Evolutionary conservation across 108 stramenopile species (phyloP), one percentile per base, ranked within the genome.

Genomic region (Skeletonema menzelii): DNA sequence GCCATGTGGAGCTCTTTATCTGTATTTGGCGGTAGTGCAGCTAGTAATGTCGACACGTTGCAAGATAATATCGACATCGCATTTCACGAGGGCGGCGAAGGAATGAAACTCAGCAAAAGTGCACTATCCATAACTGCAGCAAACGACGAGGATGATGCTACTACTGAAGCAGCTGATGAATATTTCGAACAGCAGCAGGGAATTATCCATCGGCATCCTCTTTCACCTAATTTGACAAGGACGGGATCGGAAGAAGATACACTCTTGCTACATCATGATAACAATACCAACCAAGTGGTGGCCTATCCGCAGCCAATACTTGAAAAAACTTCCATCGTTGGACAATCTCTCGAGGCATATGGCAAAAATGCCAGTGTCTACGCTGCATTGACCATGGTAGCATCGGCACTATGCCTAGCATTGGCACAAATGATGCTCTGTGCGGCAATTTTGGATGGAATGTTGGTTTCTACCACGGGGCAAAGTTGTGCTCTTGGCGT

Each of bases 341-440:
- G 76, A 13, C 76, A 77, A 65, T 64, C 76, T 14, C 31, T 38
- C 12, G 76, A 77, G 27, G 68, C 58, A 5, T 77, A 70, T 17
- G 76, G 76, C 14, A 28, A 24, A 57, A 17, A 40, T 8, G 63
- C 69, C 0, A 65, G 76, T 38, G 66, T 59, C 24, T 53, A 37
- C 27, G 69, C 57, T n/a, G 76, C 76, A 27, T 65, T 77, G 8
- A 70, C 76, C 28, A 77, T 77, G 76, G 76, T 77, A 1, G 76
- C 76, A 2, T 77, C 76, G 11, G 76, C 76, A 28, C 24, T 77
- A 19, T 69, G 69, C 56, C 38, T 70, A 22, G 65, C 22, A 47
- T 12, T 67, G 30, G 46, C 46, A 20, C 46, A 49, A 31, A 28
- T 31, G 37, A 77, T 77, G 76, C 63, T 77, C 5, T 77, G 76